A percentile compares a stretch with the other conserved stretches of the same genome.
Evolutionary conservation across 2,329 filamentous ascomycete species (phyloP).

Genomic region (Leptographium wingfieldii): DNA sequence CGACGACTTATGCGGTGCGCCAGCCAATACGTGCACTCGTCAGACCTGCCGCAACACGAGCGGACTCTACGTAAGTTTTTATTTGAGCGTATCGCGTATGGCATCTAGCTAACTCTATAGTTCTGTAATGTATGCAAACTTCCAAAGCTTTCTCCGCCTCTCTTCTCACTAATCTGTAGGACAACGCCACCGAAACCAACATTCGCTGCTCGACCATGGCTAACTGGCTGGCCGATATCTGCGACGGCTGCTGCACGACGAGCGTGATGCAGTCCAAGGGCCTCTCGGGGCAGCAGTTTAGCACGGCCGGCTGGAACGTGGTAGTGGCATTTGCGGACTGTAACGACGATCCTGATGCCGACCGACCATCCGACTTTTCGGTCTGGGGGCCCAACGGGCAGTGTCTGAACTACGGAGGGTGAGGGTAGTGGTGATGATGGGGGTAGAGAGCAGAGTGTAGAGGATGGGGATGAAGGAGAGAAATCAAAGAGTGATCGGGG

Average conservation of each 20-base stretch:
- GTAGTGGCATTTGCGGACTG: conserved; percentile 6
- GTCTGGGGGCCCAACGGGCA: conserved; percentile 1
- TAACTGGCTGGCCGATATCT: background rate
- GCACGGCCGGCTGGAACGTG: conserved; percentile 4
- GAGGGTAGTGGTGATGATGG: background rate
- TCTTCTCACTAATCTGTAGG: background rate
- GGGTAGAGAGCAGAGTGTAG: too few relatives aligned
- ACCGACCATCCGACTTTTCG: conserved; percentile 1
- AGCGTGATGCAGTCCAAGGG: background rate
- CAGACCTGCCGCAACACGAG: conserved; percentile 5
- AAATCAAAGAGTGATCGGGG: background rate
- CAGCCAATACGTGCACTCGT: background rate
- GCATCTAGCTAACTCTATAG: background rate
- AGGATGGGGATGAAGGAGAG: background rate
- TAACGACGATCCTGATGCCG: background rate
- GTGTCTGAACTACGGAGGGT: background rate
- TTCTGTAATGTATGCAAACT: background rate
- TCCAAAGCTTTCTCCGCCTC: background rate
- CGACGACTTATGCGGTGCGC: background rate
- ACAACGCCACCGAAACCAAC: background rate
- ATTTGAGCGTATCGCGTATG: background rate
- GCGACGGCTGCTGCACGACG: conserved; percentile 4
- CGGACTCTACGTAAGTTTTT: conserved; percentile 3
- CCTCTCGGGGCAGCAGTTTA: conserved; percentile 7
- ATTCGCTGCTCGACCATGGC: background rate